A percentile compares a stretch with the other conserved stretches of the same genome.
These are phyloP conservation scores for Phytophthora hybrid DNA, from an alignment of 352 stramenopile genomes.

Conservation along the genomic window DNA sequence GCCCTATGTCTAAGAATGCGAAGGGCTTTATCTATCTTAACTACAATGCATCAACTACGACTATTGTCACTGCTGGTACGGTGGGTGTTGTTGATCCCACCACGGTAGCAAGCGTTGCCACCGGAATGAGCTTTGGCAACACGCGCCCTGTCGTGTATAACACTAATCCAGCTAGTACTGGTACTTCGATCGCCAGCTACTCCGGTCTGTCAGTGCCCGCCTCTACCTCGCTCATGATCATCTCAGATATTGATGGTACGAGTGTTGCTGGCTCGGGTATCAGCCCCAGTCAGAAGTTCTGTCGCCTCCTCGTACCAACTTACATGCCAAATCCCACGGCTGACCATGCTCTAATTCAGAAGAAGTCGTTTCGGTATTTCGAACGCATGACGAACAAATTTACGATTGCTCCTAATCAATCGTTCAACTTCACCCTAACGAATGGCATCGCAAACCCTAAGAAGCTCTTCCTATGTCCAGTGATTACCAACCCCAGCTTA, in stretches of 20 bases:
- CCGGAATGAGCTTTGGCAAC: too few relatives aligned
- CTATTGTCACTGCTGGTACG: too few relatives aligned
- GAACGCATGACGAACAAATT: constrained; percentile 31
- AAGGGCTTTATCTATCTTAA: too few relatives aligned
- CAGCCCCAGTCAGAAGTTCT: constrained; percentile 17
- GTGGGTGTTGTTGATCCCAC: too few relatives aligned
- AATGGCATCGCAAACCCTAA: background rate
- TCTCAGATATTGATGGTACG: constrained; percentile 20
- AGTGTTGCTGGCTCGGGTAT: constrained; percentile 1
- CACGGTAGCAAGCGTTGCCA: too few relatives aligned
- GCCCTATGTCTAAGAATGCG: too few relatives aligned
- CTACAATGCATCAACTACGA: too few relatives aligned
- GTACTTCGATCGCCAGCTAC: too few relatives aligned
- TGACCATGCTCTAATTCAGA: constrained; percentile 5
- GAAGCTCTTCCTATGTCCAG: background rate
- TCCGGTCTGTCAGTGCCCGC: too few relatives aligned
- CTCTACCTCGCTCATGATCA: background rate
- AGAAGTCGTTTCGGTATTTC: constrained; percentile 23
- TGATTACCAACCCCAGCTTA: constrained; percentile 3
- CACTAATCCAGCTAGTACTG: too few relatives aligned
- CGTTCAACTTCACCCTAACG: background rate
- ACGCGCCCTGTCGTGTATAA: too few relatives aligned
- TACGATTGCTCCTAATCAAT: constrained; percentile 1
- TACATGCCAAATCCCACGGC: constrained; percentile 21
- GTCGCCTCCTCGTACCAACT: constrained; percentile 14